Evolutionary conservation across 305 asterid genomes (phyloP).

Genomic region (Rubia occidens): DNA sequence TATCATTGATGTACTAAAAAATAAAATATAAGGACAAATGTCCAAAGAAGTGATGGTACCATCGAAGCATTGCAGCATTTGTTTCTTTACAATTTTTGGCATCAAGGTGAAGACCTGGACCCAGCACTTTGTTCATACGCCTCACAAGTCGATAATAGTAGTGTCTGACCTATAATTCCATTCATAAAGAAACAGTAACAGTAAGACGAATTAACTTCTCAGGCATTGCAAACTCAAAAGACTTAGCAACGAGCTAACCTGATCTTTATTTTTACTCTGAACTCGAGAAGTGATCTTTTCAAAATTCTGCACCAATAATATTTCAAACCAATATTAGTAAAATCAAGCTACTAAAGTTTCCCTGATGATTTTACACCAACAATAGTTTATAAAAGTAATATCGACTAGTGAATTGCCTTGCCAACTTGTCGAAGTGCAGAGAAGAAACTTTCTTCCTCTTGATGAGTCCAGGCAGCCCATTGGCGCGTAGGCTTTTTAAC

Average conservation of each 20-base stretch:
- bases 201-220: constrained; percentile 1
- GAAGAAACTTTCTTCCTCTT: constrained; percentile 95
- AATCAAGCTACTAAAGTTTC: not conserved
- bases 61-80: constrained; percentile 95
- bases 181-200: constrained; percentile 19
- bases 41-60: constrained; percentile 35
- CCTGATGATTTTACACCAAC: not conserved
- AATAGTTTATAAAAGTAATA: constrained; percentile 4
- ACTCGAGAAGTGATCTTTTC: constrained; percentile 88
- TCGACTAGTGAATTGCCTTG: constrained; percentile 47
- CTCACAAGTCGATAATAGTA: constrained; percentile 95
- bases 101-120: constrained; percentile 86
- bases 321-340: constrained; percentile 22
- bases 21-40: not conserved
- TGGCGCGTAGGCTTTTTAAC: constrained; percentile 81
- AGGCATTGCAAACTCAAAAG: not conserved
- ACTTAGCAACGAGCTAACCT: constrained; percentile 35
- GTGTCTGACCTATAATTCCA: constrained; percentile 64
- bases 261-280: constrained; percentile 97
- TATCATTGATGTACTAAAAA: not conserved
- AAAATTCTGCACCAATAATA: constrained; percentile 53
- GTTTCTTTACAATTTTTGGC: constrained; percentile 95
- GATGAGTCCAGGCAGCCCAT: constrained; percentile 99
- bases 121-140: constrained; percentile 96
- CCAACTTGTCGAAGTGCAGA: constrained; percentile 95